These are phyloP conservation scores for Scutellaria baicalensis DNA, from an alignment of 257 asterid genomes.

Conservation along the genomic window DNA sequence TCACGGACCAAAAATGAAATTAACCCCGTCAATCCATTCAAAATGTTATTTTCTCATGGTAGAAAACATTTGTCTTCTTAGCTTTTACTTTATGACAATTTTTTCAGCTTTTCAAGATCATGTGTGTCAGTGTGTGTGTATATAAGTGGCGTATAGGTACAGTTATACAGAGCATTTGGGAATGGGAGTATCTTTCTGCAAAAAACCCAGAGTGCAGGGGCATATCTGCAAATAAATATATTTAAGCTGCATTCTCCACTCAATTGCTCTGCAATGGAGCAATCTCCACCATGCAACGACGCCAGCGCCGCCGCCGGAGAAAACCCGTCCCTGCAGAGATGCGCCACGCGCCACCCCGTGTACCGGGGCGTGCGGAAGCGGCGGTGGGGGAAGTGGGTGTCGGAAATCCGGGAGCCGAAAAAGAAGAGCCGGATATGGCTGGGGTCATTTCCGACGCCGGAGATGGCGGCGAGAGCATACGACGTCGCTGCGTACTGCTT, in stretches of 20 bases:
- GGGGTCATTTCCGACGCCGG: slow-evolving; percentile 54
- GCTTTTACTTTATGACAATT: too few species aligned
- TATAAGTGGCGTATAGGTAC: too few species aligned
- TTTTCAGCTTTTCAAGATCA: too few species aligned
- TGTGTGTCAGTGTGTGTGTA: too few species aligned
- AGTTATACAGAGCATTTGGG: too few species aligned
- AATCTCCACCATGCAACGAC: slow-evolving; percentile 32
- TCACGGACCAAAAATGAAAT: too few species aligned
- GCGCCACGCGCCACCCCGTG: slow-evolving; percentile 36
- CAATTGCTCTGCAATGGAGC: slow-evolving; percentile 25
- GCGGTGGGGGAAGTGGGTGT: slow-evolving; percentile 71
- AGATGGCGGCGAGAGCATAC: slow-evolving; percentile 71
- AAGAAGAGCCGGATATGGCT: slow-evolving; percentile 62
- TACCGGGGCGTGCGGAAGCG: slow-evolving; percentile 61
- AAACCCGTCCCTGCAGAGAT: background rate
- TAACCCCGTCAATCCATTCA: too few species aligned
- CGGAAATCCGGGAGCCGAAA: slow-evolving; percentile 59
- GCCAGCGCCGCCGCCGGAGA: background rate
- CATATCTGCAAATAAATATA: slow-evolving; percentile 2
- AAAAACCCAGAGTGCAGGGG: background rate
- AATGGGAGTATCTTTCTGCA: background rate
- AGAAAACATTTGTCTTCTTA: too few species aligned
- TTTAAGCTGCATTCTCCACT: background rate
- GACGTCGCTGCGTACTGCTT: slow-evolving; percentile 60
- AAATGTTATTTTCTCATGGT: too few species aligned